Base-by-base conservation (phyloP, 2,329 filamentous ascomycete species). In the Cladobotryum protrusum region DNA sequence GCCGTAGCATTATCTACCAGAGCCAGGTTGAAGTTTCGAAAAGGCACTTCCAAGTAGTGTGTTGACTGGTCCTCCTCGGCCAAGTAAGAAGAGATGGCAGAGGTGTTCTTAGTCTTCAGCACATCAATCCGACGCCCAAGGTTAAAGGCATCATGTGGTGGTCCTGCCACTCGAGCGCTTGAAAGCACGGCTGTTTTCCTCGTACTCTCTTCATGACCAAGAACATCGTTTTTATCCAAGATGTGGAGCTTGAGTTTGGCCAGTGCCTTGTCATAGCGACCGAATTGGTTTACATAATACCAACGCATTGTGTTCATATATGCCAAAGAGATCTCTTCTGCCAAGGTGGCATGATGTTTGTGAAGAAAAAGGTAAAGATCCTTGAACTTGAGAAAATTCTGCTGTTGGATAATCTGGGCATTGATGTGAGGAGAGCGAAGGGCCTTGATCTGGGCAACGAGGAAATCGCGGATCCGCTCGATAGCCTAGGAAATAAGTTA, bases 241-340 rank as follows among this genome's bases (percentile, higher is more conserved):
- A 77, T 68, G 62, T 96, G 90, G 3, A 97, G 68, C 61, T 87
- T 92, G 53, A 99, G 77, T 66, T 89, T 95, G 49, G 86, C 85
- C 5, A 99, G 75, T 0, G 93, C 85, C 59, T 85, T 83, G 56
- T 87, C 83, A 66, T 99, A 99, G 33, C 92, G 84, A 3, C 81
- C 83, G 63, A 99, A 99, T 65, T 96, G 89, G 57, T 87, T 93
- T 47, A 86, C 72, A 64, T 97, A 97, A 63, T 99, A 99, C 93
- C 93, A 99, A 47, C 90, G 83, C 89, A 99, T 99, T 0, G 95
- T 99, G 66, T 96, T 96, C 72, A 95, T 85, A 62, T 99, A 99
- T 3, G 95, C 93, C 64, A 89, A 86, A 8, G 84, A 84, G 56
- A 99, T 95, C 67, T 99, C 89, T 47, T 91, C 85, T 8, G 89